Evolutionary conservation across 2,329 filamentous ascomycete species (phyloP).

Genomic region (Cladosporium sp.): DNA sequence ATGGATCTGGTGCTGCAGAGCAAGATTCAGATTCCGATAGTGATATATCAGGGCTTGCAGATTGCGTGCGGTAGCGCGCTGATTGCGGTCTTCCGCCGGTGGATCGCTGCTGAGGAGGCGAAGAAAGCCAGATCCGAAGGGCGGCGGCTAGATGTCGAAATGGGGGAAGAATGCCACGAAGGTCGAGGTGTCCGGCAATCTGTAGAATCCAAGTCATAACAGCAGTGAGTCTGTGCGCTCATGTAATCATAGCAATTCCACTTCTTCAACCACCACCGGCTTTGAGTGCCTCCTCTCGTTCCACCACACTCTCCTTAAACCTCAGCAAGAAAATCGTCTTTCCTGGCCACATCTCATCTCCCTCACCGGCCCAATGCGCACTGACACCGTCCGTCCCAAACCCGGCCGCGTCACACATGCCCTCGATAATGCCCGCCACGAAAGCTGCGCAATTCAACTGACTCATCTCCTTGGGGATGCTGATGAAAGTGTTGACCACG

Average conservation of each 20-base stretch:
- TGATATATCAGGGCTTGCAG: constrained; percentile 52
- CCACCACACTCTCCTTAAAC: constrained; percentile 86
- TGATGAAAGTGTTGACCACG: constrained; percentile 90
- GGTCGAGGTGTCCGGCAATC: neutral
- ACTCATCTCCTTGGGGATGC: constrained; percentile 90
- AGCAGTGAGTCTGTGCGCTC: neutral
- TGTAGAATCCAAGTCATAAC: constrained; percentile 6
- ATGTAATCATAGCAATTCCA: neutral
- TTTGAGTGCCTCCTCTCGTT: constrained; percentile 65
- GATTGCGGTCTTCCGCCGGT: constrained; percentile 39
- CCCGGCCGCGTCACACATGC: constrained; percentile 87
- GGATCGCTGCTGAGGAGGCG: constrained; percentile 54
- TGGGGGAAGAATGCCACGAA: neutral
- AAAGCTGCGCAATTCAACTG: constrained; percentile 96
- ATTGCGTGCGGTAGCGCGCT: constrained; percentile 39
- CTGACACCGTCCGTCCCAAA: constrained; percentile 81
- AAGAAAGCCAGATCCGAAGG: constrained; percentile 20
- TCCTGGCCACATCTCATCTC: constrained; percentile 79
- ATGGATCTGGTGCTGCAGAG: constrained; percentile 52
- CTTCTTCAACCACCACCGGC: constrained; percentile 22
- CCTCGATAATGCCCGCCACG: constrained; percentile 92
- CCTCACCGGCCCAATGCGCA: constrained; percentile 66
- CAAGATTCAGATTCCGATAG: constrained; percentile 60
- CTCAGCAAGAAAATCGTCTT: constrained; percentile 95
- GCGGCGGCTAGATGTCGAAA: neutral